Evolutionary conservation across 1,284 basidiomycete genomes (phyloP).

Genomic region (Porogramme epimiltina): DNA sequence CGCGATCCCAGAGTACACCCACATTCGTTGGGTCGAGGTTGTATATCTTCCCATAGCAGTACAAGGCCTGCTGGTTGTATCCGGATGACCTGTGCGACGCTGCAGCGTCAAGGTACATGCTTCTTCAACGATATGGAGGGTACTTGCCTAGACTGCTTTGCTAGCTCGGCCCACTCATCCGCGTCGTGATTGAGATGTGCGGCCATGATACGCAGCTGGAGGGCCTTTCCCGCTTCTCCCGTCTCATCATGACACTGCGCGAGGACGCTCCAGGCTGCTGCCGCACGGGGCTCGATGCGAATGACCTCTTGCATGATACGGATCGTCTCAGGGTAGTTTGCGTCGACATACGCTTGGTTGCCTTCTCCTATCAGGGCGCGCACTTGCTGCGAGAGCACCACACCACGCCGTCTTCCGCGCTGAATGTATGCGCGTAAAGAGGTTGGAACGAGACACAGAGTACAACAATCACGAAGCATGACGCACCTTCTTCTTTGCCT

Average conservation of each 20-base stretch:
- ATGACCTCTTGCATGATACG: conserved; percentile 90
- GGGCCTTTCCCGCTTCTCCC: conserved; percentile 67
- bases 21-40: conserved; percentile 81
- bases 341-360: conserved; percentile 85
- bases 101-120: background rate
- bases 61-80: conserved; percentile 84
- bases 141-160: conserved; percentile 68
- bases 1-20: conserved; percentile 90
- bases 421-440: conserved; percentile 38
- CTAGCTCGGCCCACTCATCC: conserved; percentile 88
- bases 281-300: conserved; percentile 87
- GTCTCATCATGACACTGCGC: conserved; percentile 79
- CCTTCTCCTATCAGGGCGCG: conserved; percentile 82
- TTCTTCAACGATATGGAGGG: background rate
- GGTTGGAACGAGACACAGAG: too few relatives aligned
- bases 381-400: conserved; percentile 81
- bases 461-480: background rate
- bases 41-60: conserved; percentile 88
- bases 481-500: conserved; percentile 49
- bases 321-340: conserved; percentile 70
- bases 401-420: conserved; percentile 45
- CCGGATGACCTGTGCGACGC: conserved; percentile 61
- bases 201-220: conserved; percentile 88
- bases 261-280: conserved; percentile 85
- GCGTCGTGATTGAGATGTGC: conserved; percentile 86